phyloP scores from a whole-genome alignment of 371 early-diverging fungal species.

The Dichotomocladium elegans region DNA sequence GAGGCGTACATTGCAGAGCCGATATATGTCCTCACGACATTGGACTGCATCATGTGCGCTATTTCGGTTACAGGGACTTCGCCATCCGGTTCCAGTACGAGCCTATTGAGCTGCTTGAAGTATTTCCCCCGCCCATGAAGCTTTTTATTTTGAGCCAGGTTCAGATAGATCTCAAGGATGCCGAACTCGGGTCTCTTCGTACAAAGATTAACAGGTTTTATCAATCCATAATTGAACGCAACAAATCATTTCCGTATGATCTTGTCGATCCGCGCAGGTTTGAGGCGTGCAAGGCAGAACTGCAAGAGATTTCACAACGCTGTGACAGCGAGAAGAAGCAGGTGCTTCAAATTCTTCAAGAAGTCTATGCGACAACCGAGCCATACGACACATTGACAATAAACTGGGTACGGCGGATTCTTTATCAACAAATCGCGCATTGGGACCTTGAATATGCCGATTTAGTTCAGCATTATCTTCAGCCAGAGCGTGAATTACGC shows the following conservation, averaged over 20 bases:
- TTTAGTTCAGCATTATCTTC: conserved; percentile 72
- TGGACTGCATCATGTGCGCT: conserved; percentile 76
- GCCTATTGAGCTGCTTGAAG: conserved; percentile 74
- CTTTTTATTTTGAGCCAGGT: conserved; percentile 61
- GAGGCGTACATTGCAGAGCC: conserved; percentile 64
- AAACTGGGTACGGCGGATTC: conserved; percentile 66
- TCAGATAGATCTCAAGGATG: conserved; percentile 56
- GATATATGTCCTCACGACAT: conserved; percentile 84
- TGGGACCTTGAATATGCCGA: conserved; percentile 87
- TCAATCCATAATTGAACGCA: conserved; percentile 67
- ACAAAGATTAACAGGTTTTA: conserved; percentile 66
- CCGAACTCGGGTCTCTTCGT: conserved; percentile 58
- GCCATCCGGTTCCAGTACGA: conserved; percentile 80
- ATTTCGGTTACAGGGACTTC: conserved; percentile 75
- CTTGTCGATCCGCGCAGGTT: conserved; percentile 61
- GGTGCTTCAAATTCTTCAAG: conserved; percentile 78
- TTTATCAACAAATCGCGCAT: conserved; percentile 70
- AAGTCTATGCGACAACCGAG: conserved; percentile 70
- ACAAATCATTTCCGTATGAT: conserved; percentile 64
- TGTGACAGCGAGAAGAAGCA: conserved; percentile 78
- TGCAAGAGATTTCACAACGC: conserved; percentile 60
- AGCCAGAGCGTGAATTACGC: conserved; percentile 71
- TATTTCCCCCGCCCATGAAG: conserved; percentile 81
- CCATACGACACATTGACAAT: conserved; percentile 79
- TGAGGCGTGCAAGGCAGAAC: conserved; percentile 60